phyloP scores from a whole-genome alignment of 257 asterid species.

The Nicotiana sylvestris region DNA sequence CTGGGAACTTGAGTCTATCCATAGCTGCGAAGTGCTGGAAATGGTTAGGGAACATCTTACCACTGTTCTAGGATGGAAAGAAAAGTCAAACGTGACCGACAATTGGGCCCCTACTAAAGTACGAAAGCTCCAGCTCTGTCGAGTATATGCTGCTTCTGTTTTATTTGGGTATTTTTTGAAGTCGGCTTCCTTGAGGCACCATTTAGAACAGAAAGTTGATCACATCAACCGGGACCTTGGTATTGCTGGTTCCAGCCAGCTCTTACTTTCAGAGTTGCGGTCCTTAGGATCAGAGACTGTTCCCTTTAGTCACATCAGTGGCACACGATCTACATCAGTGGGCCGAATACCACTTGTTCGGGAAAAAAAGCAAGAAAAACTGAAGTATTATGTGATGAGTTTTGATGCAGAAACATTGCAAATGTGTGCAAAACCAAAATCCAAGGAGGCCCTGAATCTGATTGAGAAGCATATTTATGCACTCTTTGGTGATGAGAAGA shows the following conservation, averaged over 20 bases:
- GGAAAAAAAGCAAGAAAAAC: constrained; percentile 24
- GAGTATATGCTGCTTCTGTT: constrained; percentile 58
- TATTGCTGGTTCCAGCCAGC: constrained; percentile 11
- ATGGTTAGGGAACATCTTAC: constrained; percentile 71
- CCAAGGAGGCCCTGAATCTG: constrained; percentile 62
- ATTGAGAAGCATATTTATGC: constrained; percentile 65
- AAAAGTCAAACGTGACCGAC: constrained; percentile 43
- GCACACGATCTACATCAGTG: constrained; percentile 23
- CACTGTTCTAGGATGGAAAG: constrained; percentile 41
- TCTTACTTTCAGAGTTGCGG: constrained; percentile 22
- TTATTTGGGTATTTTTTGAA: constrained; percentile 76
- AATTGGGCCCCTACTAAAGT: constrained; percentile 54
- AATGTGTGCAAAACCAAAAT: constrained; percentile 65
- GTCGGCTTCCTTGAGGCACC: constrained; percentile 64
- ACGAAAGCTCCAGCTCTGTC: constrained; percentile 43
- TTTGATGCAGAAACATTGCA: constrained; percentile 50
- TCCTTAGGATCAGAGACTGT: constrained; percentile 32
- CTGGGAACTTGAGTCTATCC: constrained; percentile 87
- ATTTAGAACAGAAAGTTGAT: constrained; percentile 47
- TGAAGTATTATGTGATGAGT: constrained; percentile 54
- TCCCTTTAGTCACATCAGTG: constrained; percentile 23
- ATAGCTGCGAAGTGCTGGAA: constrained; percentile 56
- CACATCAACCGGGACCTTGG: constrained; percentile 19
- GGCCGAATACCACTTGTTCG: constrained; percentile 26
- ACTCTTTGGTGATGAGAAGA: constrained; percentile 54